Evolutionary conservation across 352 stramenopile genomes (phyloP).

Genomic region (Phytophthora rubi): DNA sequence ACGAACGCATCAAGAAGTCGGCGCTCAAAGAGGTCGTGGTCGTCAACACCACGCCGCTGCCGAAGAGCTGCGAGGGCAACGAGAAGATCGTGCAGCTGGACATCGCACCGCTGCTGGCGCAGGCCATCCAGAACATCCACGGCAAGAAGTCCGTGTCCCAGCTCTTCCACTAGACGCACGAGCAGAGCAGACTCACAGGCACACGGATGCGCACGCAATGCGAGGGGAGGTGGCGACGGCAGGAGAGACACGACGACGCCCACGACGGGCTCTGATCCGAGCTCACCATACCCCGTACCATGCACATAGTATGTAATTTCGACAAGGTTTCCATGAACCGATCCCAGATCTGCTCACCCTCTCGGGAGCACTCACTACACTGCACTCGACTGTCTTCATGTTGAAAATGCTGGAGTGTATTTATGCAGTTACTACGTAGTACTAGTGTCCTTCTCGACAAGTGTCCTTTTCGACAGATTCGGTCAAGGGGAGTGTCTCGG

Average conservation of each 20-base stretch:
- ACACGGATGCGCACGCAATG: conserved; percentile 23
- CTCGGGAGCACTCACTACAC: conserved; percentile 8
- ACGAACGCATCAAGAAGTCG: conserved; percentile 90
- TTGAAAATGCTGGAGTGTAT: conserved; percentile 34
- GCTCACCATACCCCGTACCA: conserved; percentile 11
- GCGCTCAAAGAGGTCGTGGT: conserved; percentile 92
- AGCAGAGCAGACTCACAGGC: conserved; percentile 19
- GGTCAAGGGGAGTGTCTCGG: neutral
- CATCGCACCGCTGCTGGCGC: conserved; percentile 97
- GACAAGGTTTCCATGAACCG: conserved; percentile 37
- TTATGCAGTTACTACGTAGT: conserved; percentile 36
- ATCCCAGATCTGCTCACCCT: conserved; percentile 10
- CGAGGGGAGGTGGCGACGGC: conserved; percentile 7
- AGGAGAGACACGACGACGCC: conserved; percentile 13
- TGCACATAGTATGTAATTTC: conserved; percentile 45
- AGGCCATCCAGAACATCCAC: conserved; percentile 99
- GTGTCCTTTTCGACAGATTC: conserved; percentile 8
- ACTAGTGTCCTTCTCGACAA: conserved; percentile 11
- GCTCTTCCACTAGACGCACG: conserved; percentile 96
- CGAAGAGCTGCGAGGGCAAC: conserved; percentile 91
- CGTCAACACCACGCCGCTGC: conserved; percentile 89
- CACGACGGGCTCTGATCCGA: conserved; percentile 4
- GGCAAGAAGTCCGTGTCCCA: conserved; percentile 99
- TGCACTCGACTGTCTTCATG: conserved; percentile 9
- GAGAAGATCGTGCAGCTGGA: conserved; percentile 98